phyloP scores from a whole-genome alignment of 1,284 basidiomycete genomes.

The Boletus sp. region DNA sequence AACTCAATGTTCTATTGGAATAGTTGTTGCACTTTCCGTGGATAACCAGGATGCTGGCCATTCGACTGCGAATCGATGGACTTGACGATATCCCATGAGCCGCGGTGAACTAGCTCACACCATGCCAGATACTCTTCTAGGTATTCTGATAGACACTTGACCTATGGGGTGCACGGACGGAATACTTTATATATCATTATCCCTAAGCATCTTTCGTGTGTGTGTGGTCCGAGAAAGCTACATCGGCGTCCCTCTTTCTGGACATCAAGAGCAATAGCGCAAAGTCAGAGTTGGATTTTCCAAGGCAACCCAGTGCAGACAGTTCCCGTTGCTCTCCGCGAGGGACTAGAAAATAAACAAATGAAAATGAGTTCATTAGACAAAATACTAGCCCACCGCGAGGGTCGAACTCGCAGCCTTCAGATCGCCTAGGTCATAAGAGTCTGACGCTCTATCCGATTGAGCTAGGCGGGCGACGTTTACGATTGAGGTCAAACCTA shows the following conservation, averaged over 20 bases:
- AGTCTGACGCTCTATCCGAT: slow-evolving; percentile 88
- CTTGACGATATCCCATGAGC: slow-evolving; percentile 19
- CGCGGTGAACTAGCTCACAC: not conserved
- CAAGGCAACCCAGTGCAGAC: not conserved
- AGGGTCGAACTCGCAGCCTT: slow-evolving; percentile 92
- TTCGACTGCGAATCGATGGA: slow-evolving; percentile 17
- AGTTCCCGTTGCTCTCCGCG: not conserved
- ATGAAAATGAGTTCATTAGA: not conserved
- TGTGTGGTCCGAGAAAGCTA: not conserved
- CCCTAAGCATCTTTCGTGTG: not conserved
- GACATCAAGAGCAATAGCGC: not conserved
- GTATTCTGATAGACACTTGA: slow-evolving; percentile 7
- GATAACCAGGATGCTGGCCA: slow-evolving; percentile 43
- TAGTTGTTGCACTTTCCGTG: slow-evolving; percentile 71
- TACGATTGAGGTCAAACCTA: not conserved
- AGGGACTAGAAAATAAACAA: not conserved
- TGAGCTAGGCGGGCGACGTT: slow-evolving; percentile 73
- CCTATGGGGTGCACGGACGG: slow-evolving; percentile 11
- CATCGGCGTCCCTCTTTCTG: not conserved
- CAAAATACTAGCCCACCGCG: slow-evolving; percentile 70
- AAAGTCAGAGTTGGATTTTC: not conserved
- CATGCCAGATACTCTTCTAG: slow-evolving; percentile 2
- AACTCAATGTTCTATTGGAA: slow-evolving; percentile 11
- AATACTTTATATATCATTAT: slow-evolving; percentile 29
- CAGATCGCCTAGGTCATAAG: slow-evolving; percentile 52